Evolutionary conservation across 768 basidiomycete genomes (phyloP).

Genomic region (Naganishia antarctica): DNA sequence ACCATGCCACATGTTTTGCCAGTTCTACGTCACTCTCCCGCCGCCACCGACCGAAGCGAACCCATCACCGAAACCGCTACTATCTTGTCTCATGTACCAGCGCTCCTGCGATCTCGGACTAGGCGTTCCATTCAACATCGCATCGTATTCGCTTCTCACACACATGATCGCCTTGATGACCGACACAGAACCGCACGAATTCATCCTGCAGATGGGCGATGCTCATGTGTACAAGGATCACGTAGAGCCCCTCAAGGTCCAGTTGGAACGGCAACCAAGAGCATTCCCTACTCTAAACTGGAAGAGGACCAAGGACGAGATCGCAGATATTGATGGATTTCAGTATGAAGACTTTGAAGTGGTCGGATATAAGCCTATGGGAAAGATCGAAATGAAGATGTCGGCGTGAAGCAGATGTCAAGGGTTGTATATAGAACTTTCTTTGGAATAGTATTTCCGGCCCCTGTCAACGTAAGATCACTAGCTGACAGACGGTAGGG

Average conservation of each 20-base stretch:
- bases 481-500: too few species aligned
- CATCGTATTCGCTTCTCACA: slow-evolving; percentile 92
- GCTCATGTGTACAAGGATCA: slow-evolving; percentile 95
- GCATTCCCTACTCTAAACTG: slow-evolving; percentile 77
- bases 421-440: too few species aligned
- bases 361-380: slow-evolving; percentile 78
- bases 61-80: slow-evolving; percentile 58
- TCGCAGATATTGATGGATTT: slow-evolving; percentile 71
- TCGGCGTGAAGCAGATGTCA: slow-evolving; percentile 61
- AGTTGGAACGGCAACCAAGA: slow-evolving; percentile 71
- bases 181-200: slow-evolving; percentile 74
- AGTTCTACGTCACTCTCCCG: slow-evolving; percentile 94
- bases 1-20: slow-evolving; percentile 97
- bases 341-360: slow-evolving; percentile 73
- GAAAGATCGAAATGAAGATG: slow-evolving; percentile 91
- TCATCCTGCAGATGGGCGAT: slow-evolving; percentile 93
- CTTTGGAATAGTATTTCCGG: too few species aligned
- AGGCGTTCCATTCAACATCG: slow-evolving; percentile 98
- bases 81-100: slow-evolving; percentile 96
- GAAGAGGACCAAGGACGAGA: slow-evolving; percentile 58
- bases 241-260: slow-evolving; percentile 74
- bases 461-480: too few species aligned
- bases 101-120: slow-evolving; percentile 95
- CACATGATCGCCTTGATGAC: slow-evolving; percentile 97
- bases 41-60: slow-evolving; percentile 48